Evolutionary conservation across 371 early-diverging fungal genomes (phyloP).

Genomic region (Mortierella sp.): DNA sequence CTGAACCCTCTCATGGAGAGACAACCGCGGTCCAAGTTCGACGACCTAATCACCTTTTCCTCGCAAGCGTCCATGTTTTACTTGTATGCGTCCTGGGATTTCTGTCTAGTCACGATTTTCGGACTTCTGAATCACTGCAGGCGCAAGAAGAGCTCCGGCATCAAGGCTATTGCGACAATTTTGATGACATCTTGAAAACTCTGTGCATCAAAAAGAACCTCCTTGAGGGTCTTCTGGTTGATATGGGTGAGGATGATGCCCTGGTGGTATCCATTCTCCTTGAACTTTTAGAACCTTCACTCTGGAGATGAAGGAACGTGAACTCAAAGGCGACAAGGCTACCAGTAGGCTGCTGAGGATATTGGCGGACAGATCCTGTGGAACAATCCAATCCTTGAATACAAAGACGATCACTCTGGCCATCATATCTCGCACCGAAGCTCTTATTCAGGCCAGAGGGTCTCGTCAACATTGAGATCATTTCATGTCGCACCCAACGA

Average conservation of each 20-base stretch:
- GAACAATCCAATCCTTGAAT: background rate
- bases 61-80: too few relatives aligned
- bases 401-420: background rate
- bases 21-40: constrained; percentile 1
- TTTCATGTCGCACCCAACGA: too few relatives aligned
- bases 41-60: constrained; percentile 1
- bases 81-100: constrained; percentile 1
- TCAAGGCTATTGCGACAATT: background rate
- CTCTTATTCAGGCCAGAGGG: background rate
- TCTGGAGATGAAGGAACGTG: constrained; percentile 4
- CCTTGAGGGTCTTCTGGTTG: background rate
- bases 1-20: constrained; percentile 2
- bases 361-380: constrained; percentile 5
- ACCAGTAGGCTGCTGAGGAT: constrained; percentile 3
- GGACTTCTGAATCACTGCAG: constrained; percentile 4
- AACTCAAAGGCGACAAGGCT: background rate
- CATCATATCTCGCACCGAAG: constrained; percentile 7
- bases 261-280: background rate
- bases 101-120: constrained; percentile 3
- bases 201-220: background rate
- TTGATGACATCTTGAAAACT: background rate
- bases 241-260: background rate
- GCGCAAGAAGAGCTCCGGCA: background rate
- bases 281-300: background rate
- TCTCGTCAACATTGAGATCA: constrained; percentile 1